Evolutionary conservation across 2,329 filamentous ascomycete species (phyloP).

Genomic region (Periconia sp.): DNA sequence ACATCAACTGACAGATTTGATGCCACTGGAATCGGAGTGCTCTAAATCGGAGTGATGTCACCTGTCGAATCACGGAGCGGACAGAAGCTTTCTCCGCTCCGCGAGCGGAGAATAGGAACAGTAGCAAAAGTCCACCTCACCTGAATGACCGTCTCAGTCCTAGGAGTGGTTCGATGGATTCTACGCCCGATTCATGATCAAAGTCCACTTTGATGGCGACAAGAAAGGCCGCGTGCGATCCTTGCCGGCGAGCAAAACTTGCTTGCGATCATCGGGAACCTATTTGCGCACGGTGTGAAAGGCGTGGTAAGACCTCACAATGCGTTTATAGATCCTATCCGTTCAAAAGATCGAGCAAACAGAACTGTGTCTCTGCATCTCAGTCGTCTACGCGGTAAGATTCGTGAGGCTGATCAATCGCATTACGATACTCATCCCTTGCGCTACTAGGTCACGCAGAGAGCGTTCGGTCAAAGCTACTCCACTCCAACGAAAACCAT

Average conservation of each 20-base stretch:
- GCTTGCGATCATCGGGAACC: slow-evolving; percentile 8
- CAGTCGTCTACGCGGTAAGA: neutral
- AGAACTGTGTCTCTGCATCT: neutral
- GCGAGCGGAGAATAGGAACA: too few species aligned
- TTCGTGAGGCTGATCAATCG: neutral
- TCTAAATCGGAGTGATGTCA: too few species aligned
- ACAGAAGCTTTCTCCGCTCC: too few species aligned
- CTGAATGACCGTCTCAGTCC: too few species aligned
- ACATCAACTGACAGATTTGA: too few species aligned
- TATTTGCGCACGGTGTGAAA: slow-evolving; percentile 4
- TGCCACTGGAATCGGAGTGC: too few species aligned
- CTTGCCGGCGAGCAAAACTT: slow-evolving; percentile 4
- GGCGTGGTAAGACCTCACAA: neutral
- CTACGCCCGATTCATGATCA: too few species aligned
- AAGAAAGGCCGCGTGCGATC: slow-evolving; percentile 10
- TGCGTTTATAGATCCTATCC: slow-evolving; percentile 7
- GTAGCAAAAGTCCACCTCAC: too few species aligned
- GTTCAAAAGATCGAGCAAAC: slow-evolving; percentile 6
- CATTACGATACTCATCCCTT: neutral
- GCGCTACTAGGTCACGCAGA: neutral
- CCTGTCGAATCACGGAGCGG: too few species aligned
- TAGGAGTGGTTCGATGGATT: too few species aligned
- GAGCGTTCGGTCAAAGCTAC: slow-evolving; percentile 1
- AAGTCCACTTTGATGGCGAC: too few species aligned
- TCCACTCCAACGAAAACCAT: too few species aligned